A percentile compares a stretch with the other conserved stretches of the same genome.
Evolutionary conservation across 441 rosid genomes (phyloP).

Genomic region (Sinapis alba): DNA sequence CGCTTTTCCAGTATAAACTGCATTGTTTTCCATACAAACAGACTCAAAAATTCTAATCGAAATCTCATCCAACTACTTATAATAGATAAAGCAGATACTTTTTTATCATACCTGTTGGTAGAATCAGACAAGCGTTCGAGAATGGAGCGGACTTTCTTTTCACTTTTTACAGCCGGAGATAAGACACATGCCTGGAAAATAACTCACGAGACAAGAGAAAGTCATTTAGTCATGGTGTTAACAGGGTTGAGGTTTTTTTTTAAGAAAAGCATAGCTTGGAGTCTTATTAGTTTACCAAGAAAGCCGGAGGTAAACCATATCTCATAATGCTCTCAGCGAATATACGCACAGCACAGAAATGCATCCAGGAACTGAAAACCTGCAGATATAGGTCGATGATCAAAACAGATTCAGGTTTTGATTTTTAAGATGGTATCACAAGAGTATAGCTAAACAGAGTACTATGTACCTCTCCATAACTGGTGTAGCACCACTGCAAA

Average conservation of each 20-base stretch:
- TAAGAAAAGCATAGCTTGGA: slow-evolving; percentile 9
- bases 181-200: slow-evolving; percentile 83
- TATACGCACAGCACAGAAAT: slow-evolving; percentile 93
- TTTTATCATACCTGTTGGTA: slow-evolving; percentile 71
- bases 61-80: not conserved
- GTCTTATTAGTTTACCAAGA: slow-evolving; percentile 65
- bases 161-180: slow-evolving; percentile 79
- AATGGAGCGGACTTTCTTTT: slow-evolving; percentile 93
- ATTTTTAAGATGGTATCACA: not conserved
- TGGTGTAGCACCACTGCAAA: slow-evolving; percentile 95
- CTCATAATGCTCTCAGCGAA: slow-evolving; percentile 97
- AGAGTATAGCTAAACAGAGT: not conserved
- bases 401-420: not conserved
- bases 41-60: not conserved
- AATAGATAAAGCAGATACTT: not conserved
- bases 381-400: slow-evolving; percentile 41
- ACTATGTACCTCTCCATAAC: slow-evolving; percentile 86
- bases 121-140: slow-evolving; percentile 80
- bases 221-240: slow-evolving; percentile 16
- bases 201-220: slow-evolving; percentile 26
- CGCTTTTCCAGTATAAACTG: slow-evolving; percentile 94
- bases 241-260: slow-evolving; percentile 6
- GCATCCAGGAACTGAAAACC: slow-evolving; percentile 99
- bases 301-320: slow-evolving; percentile 96
- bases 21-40: slow-evolving; percentile 32